Percentiles rank a stretch among this genome's conserved stretches.
Conservation (phyloP, 1,284 basidiomycete genomes). For the Peniophora sp. region DNA sequence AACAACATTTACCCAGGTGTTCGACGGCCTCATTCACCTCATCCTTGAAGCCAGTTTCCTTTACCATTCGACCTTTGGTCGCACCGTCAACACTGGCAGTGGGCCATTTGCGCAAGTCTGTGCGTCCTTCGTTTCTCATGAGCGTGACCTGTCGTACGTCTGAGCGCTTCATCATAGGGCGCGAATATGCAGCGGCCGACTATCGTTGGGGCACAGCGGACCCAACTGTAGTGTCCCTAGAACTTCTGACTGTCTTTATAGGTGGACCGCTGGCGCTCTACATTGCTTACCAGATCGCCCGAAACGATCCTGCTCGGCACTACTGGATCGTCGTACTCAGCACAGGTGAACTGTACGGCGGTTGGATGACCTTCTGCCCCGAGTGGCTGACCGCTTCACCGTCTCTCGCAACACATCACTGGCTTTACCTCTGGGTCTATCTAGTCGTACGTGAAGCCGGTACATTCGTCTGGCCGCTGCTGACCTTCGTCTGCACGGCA, state of each 20-base stretch:
- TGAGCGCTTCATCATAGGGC: slow-evolving; percentile 30
- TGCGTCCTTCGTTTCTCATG: slow-evolving; percentile 27
- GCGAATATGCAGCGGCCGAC: slow-evolving; percentile 70
- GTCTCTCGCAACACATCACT: slow-evolving; percentile 62
- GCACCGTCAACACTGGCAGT: slow-evolving; percentile 59
- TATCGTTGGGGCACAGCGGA: slow-evolving; percentile 74
- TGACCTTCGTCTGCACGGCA: slow-evolving; percentile 18
- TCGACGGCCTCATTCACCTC: slow-evolving; percentile 75
- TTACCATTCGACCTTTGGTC: slow-evolving; percentile 64
- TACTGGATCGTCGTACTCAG: slow-evolving; percentile 75
- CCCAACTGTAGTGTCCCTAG: slow-evolving; percentile 72
- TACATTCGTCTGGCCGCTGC: slow-evolving; percentile 4
- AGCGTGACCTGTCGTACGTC: not conserved
- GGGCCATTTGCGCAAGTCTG: slow-evolving; percentile 73
- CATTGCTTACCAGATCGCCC: slow-evolving; percentile 55
- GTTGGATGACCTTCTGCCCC: slow-evolving; percentile 81
- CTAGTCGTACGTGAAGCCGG: slow-evolving; percentile 27
- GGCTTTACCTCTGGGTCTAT: slow-evolving; percentile 39
- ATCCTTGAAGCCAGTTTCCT: slow-evolving; percentile 73
- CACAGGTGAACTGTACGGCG: slow-evolving; percentile 72
- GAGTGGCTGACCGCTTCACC: slow-evolving; percentile 77
- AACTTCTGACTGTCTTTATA: slow-evolving; percentile 74
- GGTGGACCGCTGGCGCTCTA: slow-evolving; percentile 66
- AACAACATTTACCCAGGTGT: slow-evolving; percentile 36
- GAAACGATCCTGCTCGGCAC: slow-evolving; percentile 58